Evolutionary conservation across 805 yeast genomes (phyloP), one percentile per base, ranked within the genome.

Genomic region (Metschnikowia shivogae): DNA sequence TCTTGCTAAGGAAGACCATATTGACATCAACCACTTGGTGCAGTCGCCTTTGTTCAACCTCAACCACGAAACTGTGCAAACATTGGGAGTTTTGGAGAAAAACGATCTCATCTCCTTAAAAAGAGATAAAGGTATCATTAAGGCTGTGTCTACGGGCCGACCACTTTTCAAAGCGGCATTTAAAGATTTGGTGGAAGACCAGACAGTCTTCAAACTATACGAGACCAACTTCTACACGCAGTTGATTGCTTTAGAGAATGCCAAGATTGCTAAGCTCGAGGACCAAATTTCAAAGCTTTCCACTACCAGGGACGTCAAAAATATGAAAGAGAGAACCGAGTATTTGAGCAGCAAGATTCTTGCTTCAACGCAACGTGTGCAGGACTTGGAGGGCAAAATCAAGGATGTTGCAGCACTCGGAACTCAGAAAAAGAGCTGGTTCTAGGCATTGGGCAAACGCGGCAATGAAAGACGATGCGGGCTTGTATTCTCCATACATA

Each of bases 131-230:
- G 98, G 97, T 13, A 76, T 88, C 24, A 65, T 87, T 17, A 68
- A 72, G 36, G 75, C 76, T 6, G 77, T 93, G 14, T 64, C 67
- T 17, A 88, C 96, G 1, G 95, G 96, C 0, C 82, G 89, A 56
- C 98, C 99, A 2, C 67, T 93, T 19, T 89, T 72, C 62, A 74
- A 76, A 46, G 86, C 90, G 0, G 96, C 98, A 0, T 93, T 92
- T 66, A 57, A 71, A 45, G 76, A 77, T 47, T 70, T 93, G 58
- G 74, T 81, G 3, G 53, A 70, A 1, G 90, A 89, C 59, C 56
- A 68, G 12, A 71, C 73, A 13, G 64, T 86, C 6, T 76, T 72
- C 45, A 78, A 78, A 20, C 71, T 80, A 10, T 73, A 87, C 61
- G 95, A 89, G 60, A 72, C 83, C 2, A 74, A 78, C 20, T 81